A percentile compares a stretch with the other conserved stretches of the same genome.
Evolutionary conservation across 768 basidiomycete species (phyloP).

Genomic region (Chalciporus piperatus): DNA sequence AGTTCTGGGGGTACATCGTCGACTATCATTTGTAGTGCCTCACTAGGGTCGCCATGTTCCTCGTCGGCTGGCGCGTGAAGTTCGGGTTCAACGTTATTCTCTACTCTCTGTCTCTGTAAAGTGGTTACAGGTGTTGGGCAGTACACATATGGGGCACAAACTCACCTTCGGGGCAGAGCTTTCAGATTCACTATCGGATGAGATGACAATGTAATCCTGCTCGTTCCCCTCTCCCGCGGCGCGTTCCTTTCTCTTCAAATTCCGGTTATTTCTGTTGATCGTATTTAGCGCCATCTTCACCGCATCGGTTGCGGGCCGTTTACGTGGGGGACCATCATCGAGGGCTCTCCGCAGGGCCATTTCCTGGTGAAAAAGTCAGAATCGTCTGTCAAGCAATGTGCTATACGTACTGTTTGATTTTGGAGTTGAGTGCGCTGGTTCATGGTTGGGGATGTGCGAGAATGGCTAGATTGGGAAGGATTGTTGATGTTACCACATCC

Average conservation of each 20-base stretch:
- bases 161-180: constrained; percentile 20
- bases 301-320: constrained; percentile 21
- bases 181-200: constrained; percentile 32
- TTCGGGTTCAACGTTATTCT: background rate
- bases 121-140: background rate
- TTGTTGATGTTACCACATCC: background rate
- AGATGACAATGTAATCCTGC: constrained; percentile 22
- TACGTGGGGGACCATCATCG: constrained; percentile 10
- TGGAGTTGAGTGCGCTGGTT: constrained; percentile 22
- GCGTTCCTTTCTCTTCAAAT: constrained; percentile 24
- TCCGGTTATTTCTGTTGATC: constrained; percentile 2
- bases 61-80: background rate
- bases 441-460: background rate
- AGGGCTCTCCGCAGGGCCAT: constrained; percentile 13
- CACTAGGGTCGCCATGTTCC: background rate
- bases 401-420: constrained; percentile 18
- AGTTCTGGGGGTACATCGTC: constrained; percentile 1
- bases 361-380: constrained; percentile 25
- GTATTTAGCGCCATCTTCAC: constrained; percentile 14
- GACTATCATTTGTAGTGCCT: constrained; percentile 4
- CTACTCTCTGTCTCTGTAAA: constrained; percentile 23
- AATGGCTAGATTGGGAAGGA: background rate
- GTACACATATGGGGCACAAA: background rate
- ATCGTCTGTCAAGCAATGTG: background rate
- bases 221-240: background rate